phyloP scores from a whole-genome alignment of 2,329 filamentous ascomycete genomes.

The Beauveria medogensis region DNA sequence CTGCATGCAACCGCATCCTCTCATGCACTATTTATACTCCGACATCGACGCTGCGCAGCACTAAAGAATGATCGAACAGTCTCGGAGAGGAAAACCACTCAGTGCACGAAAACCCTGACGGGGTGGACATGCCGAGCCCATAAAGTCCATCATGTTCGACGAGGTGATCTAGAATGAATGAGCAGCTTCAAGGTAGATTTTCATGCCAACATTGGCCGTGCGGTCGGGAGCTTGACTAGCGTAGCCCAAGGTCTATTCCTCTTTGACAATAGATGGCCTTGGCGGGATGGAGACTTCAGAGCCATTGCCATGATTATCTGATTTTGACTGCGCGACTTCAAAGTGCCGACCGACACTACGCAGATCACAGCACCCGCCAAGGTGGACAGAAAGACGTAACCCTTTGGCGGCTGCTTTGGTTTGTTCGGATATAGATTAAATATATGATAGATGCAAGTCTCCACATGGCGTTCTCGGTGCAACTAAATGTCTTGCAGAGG shows the following conservation, averaged over 20 bases:
- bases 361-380: background rate
- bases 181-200: background rate
- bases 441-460: slow-evolving; percentile 1
- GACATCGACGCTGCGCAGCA: too few relatives aligned
- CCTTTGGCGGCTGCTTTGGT: background rate
- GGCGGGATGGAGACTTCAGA: background rate
- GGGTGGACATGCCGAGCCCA: background rate
- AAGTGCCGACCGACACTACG: background rate
- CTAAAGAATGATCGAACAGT: too few relatives aligned
- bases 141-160: background rate
- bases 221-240: background rate
- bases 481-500: background rate
- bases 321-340: background rate
- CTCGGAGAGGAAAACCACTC: background rate
- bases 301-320: background rate
- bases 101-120: background rate
- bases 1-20: too few relatives aligned
- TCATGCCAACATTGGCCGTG: background rate
- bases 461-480: background rate
- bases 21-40: too few relatives aligned
- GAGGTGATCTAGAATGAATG: background rate
- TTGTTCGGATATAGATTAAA: background rate
- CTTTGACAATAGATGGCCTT: background rate
- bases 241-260: background rate
- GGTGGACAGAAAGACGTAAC: background rate